Evolutionary conservation across 257 asterid genomes (phyloP), one percentile per base, ranked within the genome.

Genomic region (Solanum sejunctum): DNA sequence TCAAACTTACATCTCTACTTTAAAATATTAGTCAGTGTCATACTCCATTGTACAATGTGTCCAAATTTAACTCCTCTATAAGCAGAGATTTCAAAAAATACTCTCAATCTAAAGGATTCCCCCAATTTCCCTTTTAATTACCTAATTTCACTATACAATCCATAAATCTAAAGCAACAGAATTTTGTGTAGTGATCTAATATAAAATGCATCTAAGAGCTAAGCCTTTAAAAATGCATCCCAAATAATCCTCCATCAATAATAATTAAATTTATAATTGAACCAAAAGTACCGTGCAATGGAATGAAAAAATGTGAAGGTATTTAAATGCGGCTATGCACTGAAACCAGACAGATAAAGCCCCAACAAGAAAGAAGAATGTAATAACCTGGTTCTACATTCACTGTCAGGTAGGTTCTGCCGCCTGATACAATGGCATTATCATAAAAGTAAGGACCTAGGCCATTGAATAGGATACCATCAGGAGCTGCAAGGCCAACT

Each of bases 361-460:
- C 39, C 45, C 26, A 77, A 51, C 6, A 23, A 52, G 49, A 26
- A 77, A 51, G 60, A 77, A 51, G 64, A 26, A 51, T 77, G 45
- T 52, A 77, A 75, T 85, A 88, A 94, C 99, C 99, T 89, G 97
- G 97, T 20, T 93, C 97, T 26, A 93, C 99, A 87, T 92, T 91
- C 86, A 93, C 86, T 84, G 89, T 88, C 88, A 80, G 95, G 93
- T 88, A 94, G 72, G 92, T 52, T 83, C 93, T 88, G 77, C 97
- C 94, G 61, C 89, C 92, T 4, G 88, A 88, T 26, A 94, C 97
- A 79, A 91, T 87, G 23, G 91, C 85, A 85, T 79, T 89, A 86
- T 92, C 95, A 86, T 89, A 94, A 56, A 89, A 97, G 87, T 90
- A 95, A 39, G 99, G 99, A 64, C 99, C 99, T n/a, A 93, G 81